These are phyloP conservation scores for Cryptococcus amylolentus DNA, from an alignment of 1,284 basidiomycete genomes.

Conservation along the genomic window DNA sequence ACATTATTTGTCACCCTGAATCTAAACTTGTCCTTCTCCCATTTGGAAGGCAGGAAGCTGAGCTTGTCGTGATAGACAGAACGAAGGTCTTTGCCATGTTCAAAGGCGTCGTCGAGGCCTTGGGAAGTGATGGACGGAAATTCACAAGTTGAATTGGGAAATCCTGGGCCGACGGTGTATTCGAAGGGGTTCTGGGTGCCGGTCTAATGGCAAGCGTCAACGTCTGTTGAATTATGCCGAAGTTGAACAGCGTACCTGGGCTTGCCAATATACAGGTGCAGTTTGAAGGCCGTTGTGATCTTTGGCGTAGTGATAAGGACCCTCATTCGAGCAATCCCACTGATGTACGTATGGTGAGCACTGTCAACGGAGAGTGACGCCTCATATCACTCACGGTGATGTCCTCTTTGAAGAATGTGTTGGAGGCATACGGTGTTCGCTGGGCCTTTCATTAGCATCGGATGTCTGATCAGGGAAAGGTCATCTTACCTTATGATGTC, in stretches of 20 bases:
- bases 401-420: slow-evolving; percentile 41
- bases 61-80: slow-evolving; percentile 34
- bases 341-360: background rate
- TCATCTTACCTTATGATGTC: slow-evolving; percentile 36
- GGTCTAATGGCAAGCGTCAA: slow-evolving; percentile 2
- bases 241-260: slow-evolving; percentile 11
- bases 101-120: slow-evolving; percentile 30
- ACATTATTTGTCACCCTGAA: slow-evolving; percentile 43
- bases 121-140: slow-evolving; percentile 35
- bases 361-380: background rate
- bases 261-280: slow-evolving; percentile 31
- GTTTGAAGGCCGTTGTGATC: slow-evolving; percentile 12
- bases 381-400: slow-evolving; percentile 14
- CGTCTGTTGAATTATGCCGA: background rate
- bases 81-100: slow-evolving; percentile 34
- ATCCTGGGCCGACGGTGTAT: slow-evolving; percentile 28
- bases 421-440: slow-evolving; percentile 43
- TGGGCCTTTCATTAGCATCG: background rate
- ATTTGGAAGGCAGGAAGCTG: slow-evolving; percentile 26
- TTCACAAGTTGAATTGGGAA: slow-evolving; percentile 33
- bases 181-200: slow-evolving; percentile 33
- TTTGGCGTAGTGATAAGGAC: slow-evolving; percentile 31
- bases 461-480: background rate
- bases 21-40: slow-evolving; percentile 23
- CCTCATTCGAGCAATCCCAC: slow-evolving; percentile 31